Evolutionary conservation across 2,329 filamentous ascomycete species (phyloP).

Genomic region (Lachnellula suecica): DNA sequence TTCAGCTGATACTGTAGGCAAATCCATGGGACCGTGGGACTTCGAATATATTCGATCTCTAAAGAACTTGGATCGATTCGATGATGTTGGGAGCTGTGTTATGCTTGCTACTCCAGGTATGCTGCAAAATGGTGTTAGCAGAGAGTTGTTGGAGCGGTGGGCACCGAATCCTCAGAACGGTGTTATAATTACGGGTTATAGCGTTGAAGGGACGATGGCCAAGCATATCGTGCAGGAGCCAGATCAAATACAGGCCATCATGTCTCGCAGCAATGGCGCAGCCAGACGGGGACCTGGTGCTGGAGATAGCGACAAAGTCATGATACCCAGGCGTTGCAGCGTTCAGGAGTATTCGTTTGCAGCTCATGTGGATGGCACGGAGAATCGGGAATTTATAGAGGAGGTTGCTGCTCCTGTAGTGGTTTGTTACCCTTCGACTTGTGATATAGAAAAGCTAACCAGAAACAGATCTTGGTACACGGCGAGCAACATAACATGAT

Average conservation of each 20-base stretch:
- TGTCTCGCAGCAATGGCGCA: conserved; percentile 69
- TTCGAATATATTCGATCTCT: conserved; percentile 92
- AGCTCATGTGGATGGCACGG: conserved; percentile 91
- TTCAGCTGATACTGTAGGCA: conserved; percentile 69
- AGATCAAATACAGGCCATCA: conserved; percentile 91
- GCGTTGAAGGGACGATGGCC: conserved; percentile 97
- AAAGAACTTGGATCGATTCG: conserved; percentile 91
- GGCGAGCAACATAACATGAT: conserved; percentile 99
- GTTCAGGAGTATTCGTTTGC: conserved; percentile 95
- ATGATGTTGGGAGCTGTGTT: conserved; percentile 92
- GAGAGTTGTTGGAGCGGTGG: conserved; percentile 92
- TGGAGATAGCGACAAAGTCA: conserved; percentile 77
- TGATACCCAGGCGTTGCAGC: conserved; percentile 90
- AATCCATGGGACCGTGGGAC: conserved; percentile 84
- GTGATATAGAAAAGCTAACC: conserved; percentile 17
- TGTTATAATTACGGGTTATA: conserved; percentile 98
- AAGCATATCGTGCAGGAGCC: conserved; percentile 94
- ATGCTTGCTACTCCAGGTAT: conserved; percentile 98
- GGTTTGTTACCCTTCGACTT: conserved; percentile 55
- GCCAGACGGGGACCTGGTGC: conserved; percentile 57
- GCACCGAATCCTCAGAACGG: conserved; percentile 95
- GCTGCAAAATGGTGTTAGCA: conserved; percentile 93
- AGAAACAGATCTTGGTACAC: conserved; percentile 81
- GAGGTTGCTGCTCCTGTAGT: conserved; percentile 90
- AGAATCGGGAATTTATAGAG: conserved; percentile 96